phyloP scores from a whole-genome alignment of 768 basidiomycete species.

The Hydnum rufescens region DNA sequence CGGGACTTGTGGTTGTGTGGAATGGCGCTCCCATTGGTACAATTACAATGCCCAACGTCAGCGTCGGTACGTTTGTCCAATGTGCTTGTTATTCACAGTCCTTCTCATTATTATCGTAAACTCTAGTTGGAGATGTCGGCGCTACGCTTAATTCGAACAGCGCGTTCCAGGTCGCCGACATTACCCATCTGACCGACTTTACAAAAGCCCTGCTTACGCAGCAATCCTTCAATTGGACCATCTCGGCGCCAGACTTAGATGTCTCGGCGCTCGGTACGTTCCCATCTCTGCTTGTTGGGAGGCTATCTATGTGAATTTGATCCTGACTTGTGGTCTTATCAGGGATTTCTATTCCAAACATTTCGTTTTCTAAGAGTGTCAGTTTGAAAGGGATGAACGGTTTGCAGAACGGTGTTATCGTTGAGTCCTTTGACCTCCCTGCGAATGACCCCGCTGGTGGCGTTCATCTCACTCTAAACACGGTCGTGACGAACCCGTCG shows the following conservation, averaged over 20 bases:
- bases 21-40: neutral
- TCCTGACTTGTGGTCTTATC: slow-evolving; percentile 19
- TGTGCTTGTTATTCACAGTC: neutral
- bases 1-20: neutral
- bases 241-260: slow-evolving; percentile 40
- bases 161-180: neutral
- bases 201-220: neutral
- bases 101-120: neutral
- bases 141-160: neutral
- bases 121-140: neutral
- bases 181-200: neutral
- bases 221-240: slow-evolving; percentile 18
- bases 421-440: slow-evolving; percentile 50
- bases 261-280: slow-evolving; percentile 20
- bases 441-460: slow-evolving; percentile 51
- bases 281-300: neutral
- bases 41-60: neutral
- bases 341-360: slow-evolving; percentile 35
- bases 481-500: slow-evolving; percentile 43
- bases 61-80: neutral
- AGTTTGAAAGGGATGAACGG: slow-evolving; percentile 53
- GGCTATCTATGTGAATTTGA: slow-evolving; percentile 13
- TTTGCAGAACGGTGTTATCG: slow-evolving; percentile 38
- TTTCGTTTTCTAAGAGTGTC: slow-evolving; percentile 35
- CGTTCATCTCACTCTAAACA: slow-evolving; percentile 43